A percentile compares a stretch with the other conserved stretches of the same genome.
These are phyloP conservation scores for Solanum aculeatissimum DNA, from an alignment of 305 asterid species.

Conservation along the genomic window DNA sequence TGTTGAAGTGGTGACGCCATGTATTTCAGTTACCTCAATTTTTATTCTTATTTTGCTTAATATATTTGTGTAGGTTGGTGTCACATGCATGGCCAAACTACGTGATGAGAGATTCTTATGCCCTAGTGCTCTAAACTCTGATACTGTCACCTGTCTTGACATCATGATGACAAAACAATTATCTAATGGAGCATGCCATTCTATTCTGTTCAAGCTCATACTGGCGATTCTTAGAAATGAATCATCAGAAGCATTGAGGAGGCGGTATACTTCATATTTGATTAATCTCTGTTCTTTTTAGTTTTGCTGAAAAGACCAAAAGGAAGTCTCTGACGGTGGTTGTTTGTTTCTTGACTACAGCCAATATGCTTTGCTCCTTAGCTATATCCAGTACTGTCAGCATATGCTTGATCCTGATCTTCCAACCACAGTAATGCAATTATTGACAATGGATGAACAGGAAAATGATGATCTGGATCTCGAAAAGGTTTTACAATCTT, in stretches of 20 bases:
- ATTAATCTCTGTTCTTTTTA: background rate
- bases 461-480: conserved; percentile 79
- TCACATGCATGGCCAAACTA: conserved; percentile 94
- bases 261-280: conserved; percentile 48
- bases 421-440: conserved; percentile 61
- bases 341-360: conserved; percentile 34
- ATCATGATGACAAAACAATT: conserved; percentile 64
- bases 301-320: background rate
- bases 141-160: conserved; percentile 67
- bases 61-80: conserved; percentile 57
- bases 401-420: conserved; percentile 89
- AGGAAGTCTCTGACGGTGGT: conserved; percentile 3
- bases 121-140: conserved; percentile 62
- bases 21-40: background rate
- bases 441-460: conserved; percentile 61
- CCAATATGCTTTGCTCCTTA: conserved; percentile 91
- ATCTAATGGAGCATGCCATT: conserved; percentile 81
- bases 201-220: conserved; percentile 79
- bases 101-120: conserved; percentile 78
- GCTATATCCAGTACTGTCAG: conserved; percentile 90
- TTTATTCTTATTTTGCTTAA: conserved; percentile 9
- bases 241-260: conserved; percentile 89
- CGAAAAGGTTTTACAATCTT: conserved; percentile 52
- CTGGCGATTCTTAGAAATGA: conserved; percentile 80
- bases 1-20: background rate